These are phyloP conservation scores for Phytophthora litchii DNA, from an alignment of 352 stramenopile genomes.

Conservation along the genomic window DNA sequence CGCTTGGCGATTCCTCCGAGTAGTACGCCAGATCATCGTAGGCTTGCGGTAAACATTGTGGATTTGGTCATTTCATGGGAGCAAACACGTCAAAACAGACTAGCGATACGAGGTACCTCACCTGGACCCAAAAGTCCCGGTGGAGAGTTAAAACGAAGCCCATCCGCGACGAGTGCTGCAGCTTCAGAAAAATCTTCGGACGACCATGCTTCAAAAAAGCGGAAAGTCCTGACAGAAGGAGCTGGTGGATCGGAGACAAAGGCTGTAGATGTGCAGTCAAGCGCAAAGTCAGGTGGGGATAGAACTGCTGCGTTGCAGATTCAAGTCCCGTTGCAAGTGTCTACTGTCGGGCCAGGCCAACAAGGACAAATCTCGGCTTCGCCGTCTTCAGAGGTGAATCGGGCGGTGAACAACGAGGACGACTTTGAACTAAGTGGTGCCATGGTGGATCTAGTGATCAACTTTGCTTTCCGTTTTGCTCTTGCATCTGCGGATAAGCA, in stretches of 20 bases:
- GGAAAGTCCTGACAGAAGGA: conserved; percentile 44
- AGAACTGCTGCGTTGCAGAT: conserved; percentile 16
- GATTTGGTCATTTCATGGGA: conserved; percentile 98
- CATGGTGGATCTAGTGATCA: conserved; percentile 93
- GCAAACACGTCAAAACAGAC: conserved; percentile 77
- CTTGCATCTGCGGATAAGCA: conserved; percentile 90
- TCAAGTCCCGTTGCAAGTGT: conserved; percentile 8
- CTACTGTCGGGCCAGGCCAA: conserved; percentile 2
- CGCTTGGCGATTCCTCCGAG: conserved; percentile 95
- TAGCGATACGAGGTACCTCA: conserved; percentile 36
- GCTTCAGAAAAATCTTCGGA: conserved; percentile 12
- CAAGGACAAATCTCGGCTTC: conserved; percentile 25
- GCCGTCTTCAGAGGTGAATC: conserved; percentile 29
- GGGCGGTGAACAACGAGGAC: conserved; percentile 61
- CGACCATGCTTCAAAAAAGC: conserved; percentile 48
- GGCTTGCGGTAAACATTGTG: conserved; percentile 94
- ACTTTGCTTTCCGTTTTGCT: conserved; percentile 90
- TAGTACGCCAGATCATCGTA: conserved; percentile 91
- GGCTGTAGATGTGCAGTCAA: conserved; percentile 21
- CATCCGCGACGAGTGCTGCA: conserved; percentile 25
- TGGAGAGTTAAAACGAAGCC: conserved; percentile 47
- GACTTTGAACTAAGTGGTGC: conserved; percentile 87
- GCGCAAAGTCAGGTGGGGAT: conserved; percentile 6
- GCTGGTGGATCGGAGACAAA: conserved; percentile 20
- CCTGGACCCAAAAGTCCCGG: conserved; percentile 23